Conservation (phyloP, 2,329 filamentous ascomycete species). For the Camillea tinctor region DNA sequence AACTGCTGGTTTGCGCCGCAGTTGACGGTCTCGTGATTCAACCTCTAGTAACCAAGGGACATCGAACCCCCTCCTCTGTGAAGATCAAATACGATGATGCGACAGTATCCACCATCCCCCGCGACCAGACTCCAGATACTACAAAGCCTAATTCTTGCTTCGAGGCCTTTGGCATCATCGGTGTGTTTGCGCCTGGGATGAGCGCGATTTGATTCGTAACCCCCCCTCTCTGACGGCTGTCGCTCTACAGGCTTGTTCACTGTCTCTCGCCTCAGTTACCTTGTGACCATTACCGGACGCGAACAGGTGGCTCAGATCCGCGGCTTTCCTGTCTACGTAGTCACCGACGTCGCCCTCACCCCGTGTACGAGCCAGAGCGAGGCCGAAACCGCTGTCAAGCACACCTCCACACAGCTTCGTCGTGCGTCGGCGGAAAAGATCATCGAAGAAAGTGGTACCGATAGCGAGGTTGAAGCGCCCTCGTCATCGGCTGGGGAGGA, state of each 20-base stretch:
- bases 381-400: slow-evolving; percentile 68
- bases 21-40: slow-evolving; percentile 82
- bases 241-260: slow-evolving; percentile 72
- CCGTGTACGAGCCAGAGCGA: slow-evolving; percentile 76
- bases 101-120: slow-evolving; percentile 42
- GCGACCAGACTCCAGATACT: slow-evolving; percentile 46
- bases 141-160: slow-evolving; percentile 50
- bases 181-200: slow-evolving; percentile 35
- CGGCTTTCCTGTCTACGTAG: slow-evolving; percentile 78
- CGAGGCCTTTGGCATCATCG: slow-evolving; percentile 60
- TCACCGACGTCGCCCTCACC: slow-evolving; percentile 88
- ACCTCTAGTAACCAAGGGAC: slow-evolving; percentile 61
- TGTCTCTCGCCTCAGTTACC: slow-evolving; percentile 76
- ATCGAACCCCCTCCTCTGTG: slow-evolving; percentile 50
- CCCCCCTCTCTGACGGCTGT: slow-evolving; percentile 3
- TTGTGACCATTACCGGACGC: slow-evolving; percentile 82
- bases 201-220: slow-evolving; percentile 6
- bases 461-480: slow-evolving; percentile 49
- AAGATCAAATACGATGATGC: slow-evolving; percentile 68
- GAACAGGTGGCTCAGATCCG: slow-evolving; percentile 86
- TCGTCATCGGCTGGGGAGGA: slow-evolving; percentile 34
- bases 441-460: slow-evolving; percentile 38
- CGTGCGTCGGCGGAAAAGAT: slow-evolving; percentile 26
- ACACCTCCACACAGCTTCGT: slow-evolving; percentile 50
- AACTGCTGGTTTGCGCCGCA: slow-evolving; percentile 76